Base-by-base conservation (phyloP, 2,329 filamentous ascomycete species). In the Aspergillus udagawae region DNA sequence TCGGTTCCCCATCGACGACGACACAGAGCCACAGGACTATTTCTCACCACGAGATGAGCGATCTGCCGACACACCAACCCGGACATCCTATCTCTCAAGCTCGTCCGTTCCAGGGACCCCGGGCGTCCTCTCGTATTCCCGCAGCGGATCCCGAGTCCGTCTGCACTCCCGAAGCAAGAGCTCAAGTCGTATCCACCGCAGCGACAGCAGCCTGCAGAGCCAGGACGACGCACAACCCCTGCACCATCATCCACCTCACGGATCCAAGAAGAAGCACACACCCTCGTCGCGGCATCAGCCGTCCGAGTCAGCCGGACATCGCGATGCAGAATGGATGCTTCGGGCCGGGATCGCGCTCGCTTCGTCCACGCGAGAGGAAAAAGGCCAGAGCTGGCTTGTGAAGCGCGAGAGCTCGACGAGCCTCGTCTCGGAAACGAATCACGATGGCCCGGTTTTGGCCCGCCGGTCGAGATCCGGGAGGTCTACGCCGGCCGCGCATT, bases 381-480 rank as follows among this genome's bases (percentile, higher is more conserved):
- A 86, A 63, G 84, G 84, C n/a, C 83, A 86, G 65, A 80, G 80
- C 55, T 86, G 84, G 84, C 75, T 86, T 3, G 75, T 77, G 2
- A 80, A 83, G 52, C 75, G 82, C 27, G 80, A 83, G 60, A 83
- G 79, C 59, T 81, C 79, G 1, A 86, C 83, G 0, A 81, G 78
- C 49, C 73, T 86, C 2, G 77, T 79, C 9, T 68, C 72, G 1
- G 71, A 79, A 17, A 61, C 59, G 29, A 67, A 75, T 17, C 65
- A 71, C 38, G 68, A 71, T 49, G 72, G 75, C 7, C 62, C 70
- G 55, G 53, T 60, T 41, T 64, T 51, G 58, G 23, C 51, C 67
- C 38, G 67, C 65, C 44, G 66, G 45, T 64, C 70, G 14, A 61
- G 69, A 17, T 77, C 74, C 9, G 73, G 70, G 0, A 55, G 66